phyloP scores from a whole-genome alignment of 176 grass and related monocot genomes.

The Phyllostachys edulis region DNA sequence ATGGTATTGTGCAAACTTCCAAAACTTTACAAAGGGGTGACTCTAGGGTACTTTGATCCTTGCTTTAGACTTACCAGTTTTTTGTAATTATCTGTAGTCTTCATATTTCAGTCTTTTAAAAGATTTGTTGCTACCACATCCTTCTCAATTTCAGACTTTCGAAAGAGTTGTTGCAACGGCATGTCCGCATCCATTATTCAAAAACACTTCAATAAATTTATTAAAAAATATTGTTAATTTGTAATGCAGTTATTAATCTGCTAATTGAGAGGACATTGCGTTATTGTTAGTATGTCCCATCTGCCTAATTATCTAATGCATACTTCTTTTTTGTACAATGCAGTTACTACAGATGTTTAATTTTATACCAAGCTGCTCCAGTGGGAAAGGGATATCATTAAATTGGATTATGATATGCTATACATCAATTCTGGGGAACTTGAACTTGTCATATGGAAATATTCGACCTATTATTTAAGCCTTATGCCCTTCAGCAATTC shows the following conservation, averaged over 20 bases:
- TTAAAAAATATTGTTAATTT: neutral
- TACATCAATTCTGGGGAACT: conserved; percentile 14
- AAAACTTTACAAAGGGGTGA: neutral
- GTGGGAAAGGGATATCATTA: neutral
- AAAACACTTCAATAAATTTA: neutral
- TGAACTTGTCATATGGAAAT: conserved; percentile 19
- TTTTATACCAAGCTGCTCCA: neutral
- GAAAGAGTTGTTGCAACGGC: neutral
- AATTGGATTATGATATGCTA: neutral
- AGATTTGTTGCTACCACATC: neutral
- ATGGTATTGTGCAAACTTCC: neutral
- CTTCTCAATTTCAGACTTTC: neutral
- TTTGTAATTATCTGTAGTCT: neutral
- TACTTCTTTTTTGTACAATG: neutral
- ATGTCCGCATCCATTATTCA: neutral
- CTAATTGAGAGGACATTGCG: neutral
- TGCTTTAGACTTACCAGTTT: neutral
- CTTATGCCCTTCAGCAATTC: neutral
- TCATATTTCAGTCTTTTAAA: conserved; percentile 18
- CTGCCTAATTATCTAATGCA: conserved; percentile 6
- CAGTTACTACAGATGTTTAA: conserved; percentile 25
- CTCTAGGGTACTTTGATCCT: neutral
- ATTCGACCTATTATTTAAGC: neutral
- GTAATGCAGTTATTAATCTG: neutral
- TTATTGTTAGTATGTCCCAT: neutral